A percentile compares a stretch with the other conserved stretches of the same genome.
Evolutionary conservation across 129 eudicot species (phyloP).

Genomic region (Deinandra increscens): DNA sequence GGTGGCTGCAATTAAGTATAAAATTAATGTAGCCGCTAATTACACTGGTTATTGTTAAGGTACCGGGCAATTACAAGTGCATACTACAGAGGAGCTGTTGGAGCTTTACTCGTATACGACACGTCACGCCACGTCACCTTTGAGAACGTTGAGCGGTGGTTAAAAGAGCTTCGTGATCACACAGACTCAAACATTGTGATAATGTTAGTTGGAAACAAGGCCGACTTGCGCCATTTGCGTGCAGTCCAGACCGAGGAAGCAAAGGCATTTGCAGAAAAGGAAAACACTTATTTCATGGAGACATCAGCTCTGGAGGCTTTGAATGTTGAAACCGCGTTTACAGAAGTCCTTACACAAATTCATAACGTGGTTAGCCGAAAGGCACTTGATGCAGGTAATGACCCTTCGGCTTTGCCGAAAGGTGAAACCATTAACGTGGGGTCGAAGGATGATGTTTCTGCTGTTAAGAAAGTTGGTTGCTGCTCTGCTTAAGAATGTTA

Average conservation of each 20-base stretch:
- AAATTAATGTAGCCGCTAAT: background rate
- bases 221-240: slow-evolving; percentile 72
- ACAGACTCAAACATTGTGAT: slow-evolving; percentile 73
- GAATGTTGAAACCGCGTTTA: slow-evolving; percentile 75
- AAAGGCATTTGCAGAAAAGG: slow-evolving; percentile 67
- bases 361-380: slow-evolving; percentile 67
- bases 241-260: slow-evolving; percentile 83
- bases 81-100: slow-evolving; percentile 79
- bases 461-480: slow-evolving; percentile 61
- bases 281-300: slow-evolving; percentile 66
- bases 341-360: slow-evolving; percentile 68
- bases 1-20: background rate
- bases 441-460: slow-evolving; percentile 60
- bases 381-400: slow-evolving; percentile 63
- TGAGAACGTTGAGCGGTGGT: slow-evolving; percentile 77
- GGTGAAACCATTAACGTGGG: slow-evolving; percentile 68
- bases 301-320: slow-evolving; percentile 74
- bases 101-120: slow-evolving; percentile 74
- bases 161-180: slow-evolving; percentile 74
- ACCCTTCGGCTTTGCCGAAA: slow-evolving; percentile 54
- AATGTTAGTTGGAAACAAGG: slow-evolving; percentile 78
- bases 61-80: slow-evolving; percentile 87
- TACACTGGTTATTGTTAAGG: slow-evolving; percentile 26
- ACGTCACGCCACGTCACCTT: slow-evolving; percentile 73
- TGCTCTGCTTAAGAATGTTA: slow-evolving; percentile 45